Evolutionary conservation across 352 stramenopile species (phyloP).

Genomic region (Globisporangium perplexum): DNA sequence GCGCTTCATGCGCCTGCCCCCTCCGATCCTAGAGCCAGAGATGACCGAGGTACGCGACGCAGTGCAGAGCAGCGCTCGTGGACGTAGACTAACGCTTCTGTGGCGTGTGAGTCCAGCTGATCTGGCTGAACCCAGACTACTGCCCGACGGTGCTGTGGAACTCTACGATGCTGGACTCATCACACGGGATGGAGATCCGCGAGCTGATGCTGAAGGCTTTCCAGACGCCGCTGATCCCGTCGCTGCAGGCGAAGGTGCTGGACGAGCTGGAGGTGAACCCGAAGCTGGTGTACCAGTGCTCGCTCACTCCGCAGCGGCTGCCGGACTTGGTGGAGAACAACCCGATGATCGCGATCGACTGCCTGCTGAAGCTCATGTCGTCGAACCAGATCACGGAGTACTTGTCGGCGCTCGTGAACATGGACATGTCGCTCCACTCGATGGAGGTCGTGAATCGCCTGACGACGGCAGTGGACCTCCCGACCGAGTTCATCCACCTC

Average conservation of each 20-base stretch:
- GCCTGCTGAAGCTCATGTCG: constrained; percentile 89
- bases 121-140: constrained; percentile 92
- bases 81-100: background rate
- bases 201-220: constrained; percentile 90
- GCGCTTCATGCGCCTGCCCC: constrained; percentile 81
- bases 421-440: constrained; percentile 98
- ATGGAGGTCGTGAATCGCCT: constrained; percentile 97
- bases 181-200: constrained; percentile 80
- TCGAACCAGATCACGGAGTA: constrained; percentile 95
- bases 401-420: constrained; percentile 95
- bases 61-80: too few species aligned
- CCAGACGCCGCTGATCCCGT: constrained; percentile 81
- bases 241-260: constrained; percentile 87
- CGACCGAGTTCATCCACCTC: constrained; percentile 97
- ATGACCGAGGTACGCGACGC: constrained; percentile 67
- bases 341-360: constrained; percentile 96
- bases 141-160: constrained; percentile 89
- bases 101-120: constrained; percentile 27
- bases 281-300: constrained; percentile 90
- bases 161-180: constrained; percentile 83
- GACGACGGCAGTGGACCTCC: constrained; percentile 89
- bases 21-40: constrained; percentile 81
- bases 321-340: constrained; percentile 98
- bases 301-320: constrained; percentile 90
- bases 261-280: constrained; percentile 85